Evolutionary conservation across 257 asterid genomes (phyloP).

Genomic region (Euphrasia confusa): DNA sequence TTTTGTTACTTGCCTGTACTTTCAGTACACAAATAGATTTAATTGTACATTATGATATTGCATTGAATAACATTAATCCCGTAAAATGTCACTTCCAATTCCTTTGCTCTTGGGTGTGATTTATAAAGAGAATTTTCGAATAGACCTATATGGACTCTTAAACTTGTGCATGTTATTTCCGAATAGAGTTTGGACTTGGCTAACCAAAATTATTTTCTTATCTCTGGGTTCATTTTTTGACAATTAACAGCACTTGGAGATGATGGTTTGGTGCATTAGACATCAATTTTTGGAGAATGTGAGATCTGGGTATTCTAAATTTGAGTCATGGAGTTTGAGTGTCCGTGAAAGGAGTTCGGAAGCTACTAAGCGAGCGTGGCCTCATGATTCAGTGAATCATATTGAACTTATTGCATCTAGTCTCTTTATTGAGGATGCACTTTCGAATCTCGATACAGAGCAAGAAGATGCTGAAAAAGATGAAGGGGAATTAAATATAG

Average conservation of each 20-base stretch:
- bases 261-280: constrained; percentile 81
- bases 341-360: constrained; percentile 70
- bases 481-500: constrained; percentile 44
- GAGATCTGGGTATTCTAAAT: constrained; percentile 45
- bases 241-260: constrained; percentile 71
- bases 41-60: background rate
- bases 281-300: constrained; percentile 70
- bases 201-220: constrained; percentile 14
- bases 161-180: constrained; percentile 15
- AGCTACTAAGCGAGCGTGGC: constrained; percentile 81
- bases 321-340: constrained; percentile 56
- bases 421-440: constrained; percentile 92
- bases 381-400: constrained; percentile 33
- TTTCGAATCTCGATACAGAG: constrained; percentile 64
- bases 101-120: constrained; percentile 11
- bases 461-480: constrained; percentile 40
- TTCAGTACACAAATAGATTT: background rate
- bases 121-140: constrained; percentile 9
- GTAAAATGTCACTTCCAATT: constrained; percentile 4
- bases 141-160: background rate
- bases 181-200: constrained; percentile 14
- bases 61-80: constrained; percentile 1
- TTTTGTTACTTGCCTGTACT: constrained; percentile 8
- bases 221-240: constrained; percentile 13
- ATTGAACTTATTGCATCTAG: constrained; percentile 36